These are phyloP conservation scores for Harringtonia aguacate DNA, from an alignment of 2,329 filamentous ascomycete species.

Conservation along the genomic window DNA sequence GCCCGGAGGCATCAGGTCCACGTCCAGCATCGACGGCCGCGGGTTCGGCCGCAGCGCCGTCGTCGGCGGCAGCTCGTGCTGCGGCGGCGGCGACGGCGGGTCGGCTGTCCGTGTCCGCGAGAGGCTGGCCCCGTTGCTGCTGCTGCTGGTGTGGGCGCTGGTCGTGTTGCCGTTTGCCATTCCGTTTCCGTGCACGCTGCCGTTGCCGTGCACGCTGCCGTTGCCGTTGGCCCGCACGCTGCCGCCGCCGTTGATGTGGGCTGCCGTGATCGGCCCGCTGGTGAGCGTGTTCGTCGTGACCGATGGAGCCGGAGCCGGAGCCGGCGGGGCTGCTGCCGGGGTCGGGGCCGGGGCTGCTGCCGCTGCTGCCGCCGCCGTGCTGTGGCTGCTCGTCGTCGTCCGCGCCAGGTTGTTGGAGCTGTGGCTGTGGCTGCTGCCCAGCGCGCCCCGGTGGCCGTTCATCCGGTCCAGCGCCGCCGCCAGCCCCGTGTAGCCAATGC, in stretches of 20 bases:
- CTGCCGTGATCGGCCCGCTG: not conserved
- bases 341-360: not conserved
- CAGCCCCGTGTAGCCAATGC: conserved; percentile 57
- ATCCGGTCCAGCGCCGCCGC: conserved; percentile 51
- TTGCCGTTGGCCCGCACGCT: not conserved
- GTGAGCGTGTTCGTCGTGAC: not conserved
- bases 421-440: conserved; percentile 2
- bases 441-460: conserved; percentile 19
- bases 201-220: too few relatives aligned
- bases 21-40: conserved; percentile 8
- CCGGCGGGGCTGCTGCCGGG: not conserved
- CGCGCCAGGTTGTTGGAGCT: not conserved
- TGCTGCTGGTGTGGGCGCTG: not conserved
- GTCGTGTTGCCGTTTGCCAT: too few relatives aligned
- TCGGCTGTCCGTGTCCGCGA: conserved; percentile 4
- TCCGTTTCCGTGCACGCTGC: too few relatives aligned
- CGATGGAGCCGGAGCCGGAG: not conserved
- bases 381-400: not conserved
- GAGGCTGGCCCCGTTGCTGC: not conserved
- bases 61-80: conserved; percentile 1
- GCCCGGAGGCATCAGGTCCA: not conserved
- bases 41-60: not conserved
- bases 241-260: not conserved
- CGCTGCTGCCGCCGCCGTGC: not conserved
- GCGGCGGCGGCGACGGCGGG: conserved; percentile 3